Evolutionary conservation across 805 yeast species (phyloP).

Genomic region (Pichia sporocuriosa): DNA sequence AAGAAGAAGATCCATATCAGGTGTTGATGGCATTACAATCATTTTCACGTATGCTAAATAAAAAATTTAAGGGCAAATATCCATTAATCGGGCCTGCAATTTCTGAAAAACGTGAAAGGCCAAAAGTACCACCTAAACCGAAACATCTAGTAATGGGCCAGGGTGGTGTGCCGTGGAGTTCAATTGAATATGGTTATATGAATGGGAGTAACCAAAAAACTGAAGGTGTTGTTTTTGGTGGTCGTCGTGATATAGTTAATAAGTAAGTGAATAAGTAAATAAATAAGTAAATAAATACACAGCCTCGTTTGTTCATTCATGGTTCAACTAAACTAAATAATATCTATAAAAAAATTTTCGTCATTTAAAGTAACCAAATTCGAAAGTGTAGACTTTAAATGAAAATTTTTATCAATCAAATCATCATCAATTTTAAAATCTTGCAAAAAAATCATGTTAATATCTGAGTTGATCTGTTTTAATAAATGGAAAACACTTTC

Average conservation of each 20-base stretch:
- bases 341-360: not conserved
- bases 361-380: conserved; percentile 12
- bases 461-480: conserved; percentile 36
- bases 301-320: no score
- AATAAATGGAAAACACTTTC: conserved; percentile 50
- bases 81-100: conserved; percentile 56
- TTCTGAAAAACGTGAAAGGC: conserved; percentile 41
- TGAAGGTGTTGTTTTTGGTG: conserved; percentile 50
- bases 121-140: conserved; percentile 51
- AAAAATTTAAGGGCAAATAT: conserved; percentile 38
- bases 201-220: conserved; percentile 48
- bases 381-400: conserved; percentile 22
- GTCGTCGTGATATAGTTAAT: conserved; percentile 37
- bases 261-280: conserved; percentile 1
- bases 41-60: conserved; percentile 61
- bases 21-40: conserved; percentile 70
- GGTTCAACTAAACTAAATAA: no score
- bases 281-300: conserved; percentile 2
- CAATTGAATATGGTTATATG: conserved; percentile 54
- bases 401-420: conserved; percentile 18
- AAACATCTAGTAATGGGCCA: conserved; percentile 30
- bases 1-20: conserved; percentile 68
- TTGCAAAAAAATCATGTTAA: conserved; percentile 20
- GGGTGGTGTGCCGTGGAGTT: conserved; percentile 43
- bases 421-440: conserved; percentile 15